Base-by-base conservation (phyloP, 192 early-diverging fungal species). In the Gigaspora rosea region DNA sequence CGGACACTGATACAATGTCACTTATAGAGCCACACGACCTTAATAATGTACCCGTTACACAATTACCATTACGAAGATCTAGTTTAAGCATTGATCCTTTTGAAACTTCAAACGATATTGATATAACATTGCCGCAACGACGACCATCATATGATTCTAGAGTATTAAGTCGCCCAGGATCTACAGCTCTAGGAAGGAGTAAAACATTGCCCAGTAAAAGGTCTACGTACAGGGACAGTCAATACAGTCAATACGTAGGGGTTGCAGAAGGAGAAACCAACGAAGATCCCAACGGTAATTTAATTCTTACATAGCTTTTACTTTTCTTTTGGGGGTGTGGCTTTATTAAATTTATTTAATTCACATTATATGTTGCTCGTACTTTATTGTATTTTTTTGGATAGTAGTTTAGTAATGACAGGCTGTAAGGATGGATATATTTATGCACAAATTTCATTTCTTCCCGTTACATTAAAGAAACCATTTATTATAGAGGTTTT, bases 191-290 rank as follows among this genome's bases (percentile, higher is more conserved):
- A 35, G 33, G 5, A 15, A 62, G 59, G 33, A 62, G 59, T 27
- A 62, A 9, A 12, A 62, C 59, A 62, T 35, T 62, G 11, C 59
- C 59, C 22, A 62, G 59, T 62, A 62, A 62, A 32, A 62, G 27
- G 33, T n/a, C 59, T 20, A 62, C 22, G 33, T 62, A 62, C 33
- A 32, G 18, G 15, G 27, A 12, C 4, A 32, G 27, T 32, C 59
- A 33, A 33, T 5, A 33, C 41, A 32, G 27, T 32, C 59, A 33
- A 33, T 5, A 33, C 41, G 7, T 41, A 41, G 7, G 7, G 41
- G 41, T 41, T 41, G 41, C 41, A 41, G 41, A 41, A 41, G 41
- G 41, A 27, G 27, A 27, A 27, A 27, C 27, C 27, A 27, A 27
- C 7, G 41, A 41, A 41, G 41, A 41, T 41, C 41, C 41, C 7